Conservation (phyloP, 2,329 filamentous ascomycete species). For the Cryphonectria radicalis region DNA sequence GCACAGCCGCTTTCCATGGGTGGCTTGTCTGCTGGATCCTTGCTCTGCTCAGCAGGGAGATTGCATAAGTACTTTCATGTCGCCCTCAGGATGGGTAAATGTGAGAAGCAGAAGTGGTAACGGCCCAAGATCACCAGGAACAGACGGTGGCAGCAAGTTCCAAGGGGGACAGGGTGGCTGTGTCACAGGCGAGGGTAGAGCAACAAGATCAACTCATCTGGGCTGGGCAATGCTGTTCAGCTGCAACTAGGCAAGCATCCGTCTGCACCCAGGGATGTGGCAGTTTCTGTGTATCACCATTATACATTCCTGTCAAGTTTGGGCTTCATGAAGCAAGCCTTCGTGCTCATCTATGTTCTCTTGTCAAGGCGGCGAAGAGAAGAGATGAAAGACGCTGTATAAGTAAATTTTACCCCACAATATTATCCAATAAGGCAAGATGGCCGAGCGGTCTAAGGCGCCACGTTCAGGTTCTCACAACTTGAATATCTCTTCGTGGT, state of each 20-base stretch:
- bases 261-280: neutral
- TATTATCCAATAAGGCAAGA: neutral
- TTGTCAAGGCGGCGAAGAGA: no score
- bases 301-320: no score
- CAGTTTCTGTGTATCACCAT: no score
- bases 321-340: no score
- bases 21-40: neutral
- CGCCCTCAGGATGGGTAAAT: neutral
- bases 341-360: no score
- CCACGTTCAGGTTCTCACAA: constrained; percentile 10
- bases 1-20: neutral
- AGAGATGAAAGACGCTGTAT: neutral
- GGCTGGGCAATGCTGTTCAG: neutral
- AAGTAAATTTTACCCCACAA: neutral
- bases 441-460: constrained; percentile 17
- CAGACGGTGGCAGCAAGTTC: neutral
- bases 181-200: neutral
- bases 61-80: neutral
- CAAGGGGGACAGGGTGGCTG: neutral
- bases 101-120: neutral
- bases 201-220: neutral
- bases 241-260: neutral
- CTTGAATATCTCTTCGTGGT: constrained; percentile 28
- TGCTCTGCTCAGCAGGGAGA: neutral
- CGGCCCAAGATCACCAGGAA: no score